Conservation (phyloP, 2,329 filamentous ascomycete genomes). For the Shiraia bambusicola region DNA sequence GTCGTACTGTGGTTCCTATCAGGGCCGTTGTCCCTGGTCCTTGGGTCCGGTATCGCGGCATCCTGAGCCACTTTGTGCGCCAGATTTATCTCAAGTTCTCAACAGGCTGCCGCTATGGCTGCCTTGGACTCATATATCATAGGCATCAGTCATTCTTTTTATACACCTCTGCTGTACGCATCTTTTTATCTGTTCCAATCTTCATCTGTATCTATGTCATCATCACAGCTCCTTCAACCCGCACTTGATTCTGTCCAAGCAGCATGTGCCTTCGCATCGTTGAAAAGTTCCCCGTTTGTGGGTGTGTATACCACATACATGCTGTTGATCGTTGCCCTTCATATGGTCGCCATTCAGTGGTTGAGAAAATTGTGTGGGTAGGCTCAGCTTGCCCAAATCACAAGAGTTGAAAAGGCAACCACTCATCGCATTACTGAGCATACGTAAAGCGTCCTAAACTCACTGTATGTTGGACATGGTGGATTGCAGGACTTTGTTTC, state of each 20-base stretch:
- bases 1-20: not conserved
- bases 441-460: not conserved
- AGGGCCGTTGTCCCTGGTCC: constrained; percentile 1
- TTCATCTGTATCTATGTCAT: not conserved
- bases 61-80: not conserved
- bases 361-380: constrained; percentile 35
- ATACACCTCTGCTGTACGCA: no score
- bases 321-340: constrained; percentile 39
- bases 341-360: constrained; percentile 34
- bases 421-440: not conserved
- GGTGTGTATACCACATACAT: constrained; percentile 41
- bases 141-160: not conserved
- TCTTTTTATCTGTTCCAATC: not conserved
- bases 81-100: not conserved
- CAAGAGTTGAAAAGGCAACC: constrained; percentile 1
- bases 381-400: constrained; percentile 31
- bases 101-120: not conserved
- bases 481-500: no score
- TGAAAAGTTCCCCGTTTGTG: constrained; percentile 42
- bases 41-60: constrained; percentile 1
- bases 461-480: no score
- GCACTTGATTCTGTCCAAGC: not conserved
- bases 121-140: not conserved
- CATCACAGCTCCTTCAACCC: not conserved
- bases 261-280: constrained; percentile 41